Percentiles rank a stretch among this genome's conserved stretches.
Conservation (phyloP, 2,329 filamentous ascomycete genomes). For the Botrytis byssoidea region DNA sequence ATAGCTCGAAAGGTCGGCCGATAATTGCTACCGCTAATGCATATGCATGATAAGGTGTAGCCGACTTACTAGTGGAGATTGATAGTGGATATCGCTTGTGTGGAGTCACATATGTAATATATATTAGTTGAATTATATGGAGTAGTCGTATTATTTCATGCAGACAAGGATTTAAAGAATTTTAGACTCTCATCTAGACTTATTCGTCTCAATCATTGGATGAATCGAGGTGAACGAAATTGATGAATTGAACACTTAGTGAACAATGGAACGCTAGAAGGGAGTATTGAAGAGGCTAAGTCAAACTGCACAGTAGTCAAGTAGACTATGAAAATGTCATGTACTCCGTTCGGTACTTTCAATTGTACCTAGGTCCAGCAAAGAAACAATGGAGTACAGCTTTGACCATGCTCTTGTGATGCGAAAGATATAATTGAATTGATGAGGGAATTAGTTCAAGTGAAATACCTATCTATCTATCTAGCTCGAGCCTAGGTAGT, state of each 20-base stretch:
- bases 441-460: neutral
- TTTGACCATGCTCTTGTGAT: constrained; percentile 1
- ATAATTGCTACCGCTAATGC: neutral
- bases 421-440: neutral
- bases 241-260: neutral
- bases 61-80: neutral
- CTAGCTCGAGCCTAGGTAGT: neutral
- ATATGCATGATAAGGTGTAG: neutral
- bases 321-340: neutral
- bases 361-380: neutral
- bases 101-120: neutral
- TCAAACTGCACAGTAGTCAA: neutral
- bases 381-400: neutral
- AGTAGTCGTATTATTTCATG: neutral
- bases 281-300: neutral
- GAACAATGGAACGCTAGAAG: neutral
- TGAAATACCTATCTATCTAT: neutral
- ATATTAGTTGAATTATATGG: neutral
- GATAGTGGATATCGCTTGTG: neutral
- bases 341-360: neutral
- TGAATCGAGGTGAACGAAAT: constrained; percentile 6
- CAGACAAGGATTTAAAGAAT: neutral
- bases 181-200: constrained; percentile 7
- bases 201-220: constrained; percentile 10
- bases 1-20: neutral